Evolutionary conservation across 805 yeast species (phyloP), one percentile per base, ranked within the genome.

Genomic region (Kodamaea restingae): DNA sequence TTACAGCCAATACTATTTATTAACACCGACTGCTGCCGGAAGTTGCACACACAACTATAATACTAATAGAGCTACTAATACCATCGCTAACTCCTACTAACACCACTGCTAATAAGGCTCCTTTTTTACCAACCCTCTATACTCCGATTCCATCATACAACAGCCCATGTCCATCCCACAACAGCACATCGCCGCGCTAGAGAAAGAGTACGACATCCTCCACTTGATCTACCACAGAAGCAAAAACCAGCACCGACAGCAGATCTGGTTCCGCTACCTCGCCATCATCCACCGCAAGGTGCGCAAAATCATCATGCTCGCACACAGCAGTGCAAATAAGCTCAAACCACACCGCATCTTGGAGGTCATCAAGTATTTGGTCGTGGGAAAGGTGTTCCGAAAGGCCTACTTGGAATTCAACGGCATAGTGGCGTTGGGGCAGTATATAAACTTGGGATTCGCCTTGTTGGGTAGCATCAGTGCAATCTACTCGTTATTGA

Each of bases 181-280:
- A 4, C 18, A 15, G 10, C 41, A 36, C 17, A 2, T 38, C 12
- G 32, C 17, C 4, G 11, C 32, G 9, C 28, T 38, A n/a, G 32
- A 38, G 21, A 27, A 60, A 34, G 96, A 88, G 59, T 75, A 61
- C 38, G 71, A 74, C 17, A 50, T 85, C 3, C 56, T 87, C 3
- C 83, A 78, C 46, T 58, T 87, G 28, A 46, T 86, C 3, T 78
- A 82, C 52, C 86, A 82, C 50, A 67, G 95, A 45, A 83, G 81
- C 58, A 68, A 71, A 38, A 86, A 86, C 56, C 96, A 88, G 56
- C 95, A 87, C 52, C 65, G 80, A 3, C 73, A 71, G 6, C 73
- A 86, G 21, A 52, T 54, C 7, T 88, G 96, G 96, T 88, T 95
- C 91, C 73, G 66, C 43, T 71, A 76, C 43, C 62, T 88, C 29